Conservation (phyloP, 495 filamentous ascomycete genomes). For the Daldinia caldariorum region DNA sequence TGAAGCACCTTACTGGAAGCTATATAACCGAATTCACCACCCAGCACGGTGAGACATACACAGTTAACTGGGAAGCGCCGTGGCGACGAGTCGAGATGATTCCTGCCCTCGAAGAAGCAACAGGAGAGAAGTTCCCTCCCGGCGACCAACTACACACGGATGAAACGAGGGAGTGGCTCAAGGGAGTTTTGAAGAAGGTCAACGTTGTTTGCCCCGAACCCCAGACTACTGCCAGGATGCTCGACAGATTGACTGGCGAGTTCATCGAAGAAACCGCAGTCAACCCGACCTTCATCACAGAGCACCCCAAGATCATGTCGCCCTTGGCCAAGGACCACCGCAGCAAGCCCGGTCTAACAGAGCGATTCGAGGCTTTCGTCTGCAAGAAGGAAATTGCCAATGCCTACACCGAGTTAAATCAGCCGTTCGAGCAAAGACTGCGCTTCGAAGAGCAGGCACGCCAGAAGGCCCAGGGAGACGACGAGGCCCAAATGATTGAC, state of each 20-base stretch:
- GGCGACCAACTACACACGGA: slow-evolving; percentile 87
- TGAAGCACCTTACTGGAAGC: slow-evolving; percentile 86
- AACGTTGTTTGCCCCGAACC: slow-evolving; percentile 90
- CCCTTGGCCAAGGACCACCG: slow-evolving; percentile 97
- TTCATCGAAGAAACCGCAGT: slow-evolving; percentile 94
- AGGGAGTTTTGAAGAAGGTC: slow-evolving; percentile 83
- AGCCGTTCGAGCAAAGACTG: slow-evolving; percentile 91
- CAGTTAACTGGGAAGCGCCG: slow-evolving; percentile 94
- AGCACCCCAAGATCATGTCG: slow-evolving; percentile 73
- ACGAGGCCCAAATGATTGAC: slow-evolving; percentile 95
- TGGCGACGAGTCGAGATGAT: slow-evolving; percentile 98
- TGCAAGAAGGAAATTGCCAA: slow-evolving; percentile 98
- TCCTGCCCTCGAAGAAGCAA: slow-evolving; percentile 86
- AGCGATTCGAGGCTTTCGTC: slow-evolving; percentile 97
- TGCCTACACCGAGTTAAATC: slow-evolving; percentile 98
- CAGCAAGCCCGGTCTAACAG: slow-evolving; percentile 80
- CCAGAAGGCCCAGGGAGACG: slow-evolving; percentile 96
- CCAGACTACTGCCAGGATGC: slow-evolving; percentile 94
- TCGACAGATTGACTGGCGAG: slow-evolving; percentile 95
- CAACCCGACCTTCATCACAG: slow-evolving; percentile 95
- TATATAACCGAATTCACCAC: slow-evolving; percentile 85
- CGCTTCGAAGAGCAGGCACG: slow-evolving; percentile 96
- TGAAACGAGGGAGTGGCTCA: slow-evolving; percentile 87
- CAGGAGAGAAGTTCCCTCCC: slow-evolving; percentile 92
- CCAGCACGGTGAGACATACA: slow-evolving; percentile 81